These are phyloP conservation scores for Psilocybe azurescens DNA, from an alignment of 768 basidiomycete species.

Conservation along the genomic window DNA sequence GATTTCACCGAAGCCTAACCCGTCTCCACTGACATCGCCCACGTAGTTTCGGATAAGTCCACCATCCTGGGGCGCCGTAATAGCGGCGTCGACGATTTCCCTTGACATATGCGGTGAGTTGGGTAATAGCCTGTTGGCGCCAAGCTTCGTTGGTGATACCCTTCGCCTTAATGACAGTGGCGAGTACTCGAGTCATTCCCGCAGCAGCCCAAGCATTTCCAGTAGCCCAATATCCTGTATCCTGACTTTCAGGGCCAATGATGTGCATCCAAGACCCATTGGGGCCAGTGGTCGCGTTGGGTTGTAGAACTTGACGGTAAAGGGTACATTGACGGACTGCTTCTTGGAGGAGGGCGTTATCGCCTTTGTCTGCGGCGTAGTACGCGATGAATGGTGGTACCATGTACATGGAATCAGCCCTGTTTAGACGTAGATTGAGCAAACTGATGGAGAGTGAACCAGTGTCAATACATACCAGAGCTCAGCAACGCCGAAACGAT, in stretches of 20 bases:
- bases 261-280: slow-evolving; percentile 48
- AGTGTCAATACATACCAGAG: slow-evolving; percentile 42
- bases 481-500: slow-evolving; percentile 41
- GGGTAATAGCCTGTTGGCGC: slow-evolving; percentile 33
- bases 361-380: slow-evolving; percentile 43
- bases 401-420: slow-evolving; percentile 59
- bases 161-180: slow-evolving; percentile 36
- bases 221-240: slow-evolving; percentile 51
- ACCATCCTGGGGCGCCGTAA: slow-evolving; percentile 32
- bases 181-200: slow-evolving; percentile 68
- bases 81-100: slow-evolving; percentile 53
- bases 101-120: slow-evolving; percentile 43
- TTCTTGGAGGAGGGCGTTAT: slow-evolving; percentile 39
- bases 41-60: slow-evolving; percentile 49
- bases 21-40: slow-evolving; percentile 31
- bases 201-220: slow-evolving; percentile 79
- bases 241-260: slow-evolving; percentile 40
- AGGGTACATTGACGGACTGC: slow-evolving; percentile 42
- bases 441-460: neutral
- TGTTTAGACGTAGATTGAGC: slow-evolving; percentile 30
- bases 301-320: slow-evolving; percentile 42
- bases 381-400: slow-evolving; percentile 56
- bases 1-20: slow-evolving; percentile 47
- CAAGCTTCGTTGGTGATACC: slow-evolving; percentile 28
- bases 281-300: slow-evolving; percentile 38